Base-by-base conservation (phyloP, 495 filamentous ascomycete genomes). In the Parathielavia hyrcaniae region DNA sequence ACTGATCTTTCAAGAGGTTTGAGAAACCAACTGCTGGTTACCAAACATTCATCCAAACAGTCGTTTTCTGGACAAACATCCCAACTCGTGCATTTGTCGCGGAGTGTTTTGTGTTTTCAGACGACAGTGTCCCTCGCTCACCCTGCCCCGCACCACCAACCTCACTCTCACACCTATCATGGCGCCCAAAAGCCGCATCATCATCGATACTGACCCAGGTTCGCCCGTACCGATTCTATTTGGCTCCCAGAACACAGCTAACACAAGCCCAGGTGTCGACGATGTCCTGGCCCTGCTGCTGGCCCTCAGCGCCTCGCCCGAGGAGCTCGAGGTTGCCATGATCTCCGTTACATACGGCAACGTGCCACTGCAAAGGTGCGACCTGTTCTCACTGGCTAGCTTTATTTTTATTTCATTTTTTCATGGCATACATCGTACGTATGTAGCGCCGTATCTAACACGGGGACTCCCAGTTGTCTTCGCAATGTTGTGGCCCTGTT, bases 331-430 rank as follows among this genome's bases (percentile, higher is more conserved):
- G 66, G 77, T 97, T 23, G 70, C 87, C n/a, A 75, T 99, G 58
- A 83, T 99, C 38, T 95, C 91, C 0, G 79, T 97, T 44, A 95
- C 89, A 0, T 96, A 91, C 69, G 93, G 93, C 32, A 99, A 99
- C 64, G 85, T 96, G 38, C 83, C 89, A 61, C 82, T 96, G 19
- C 81, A 89, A 59, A 88, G 81, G 86, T 69, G 35, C n/a, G 62
- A 50, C 58, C 12, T 41, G 5, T 17, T 9, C 2, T 54, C 51
- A 43, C 60, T 59, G 17, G 16, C 38, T 6, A 9, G 30, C 1
- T 11, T 23, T 44, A 38, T n/a, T n/a, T n/a, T n/a, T n/a, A n/a
- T n/a, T n/a, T n/a, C n/a, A n/a, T n/a, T n/a, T n/a, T n/a, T n/a
- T n/a, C n/a, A n/a, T 17, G 6, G 11, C 7, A 17, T 13, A 19